Evolutionary conservation across 805 yeast genomes (phyloP).

Genomic region (Pichia sporocuriosa): DNA sequence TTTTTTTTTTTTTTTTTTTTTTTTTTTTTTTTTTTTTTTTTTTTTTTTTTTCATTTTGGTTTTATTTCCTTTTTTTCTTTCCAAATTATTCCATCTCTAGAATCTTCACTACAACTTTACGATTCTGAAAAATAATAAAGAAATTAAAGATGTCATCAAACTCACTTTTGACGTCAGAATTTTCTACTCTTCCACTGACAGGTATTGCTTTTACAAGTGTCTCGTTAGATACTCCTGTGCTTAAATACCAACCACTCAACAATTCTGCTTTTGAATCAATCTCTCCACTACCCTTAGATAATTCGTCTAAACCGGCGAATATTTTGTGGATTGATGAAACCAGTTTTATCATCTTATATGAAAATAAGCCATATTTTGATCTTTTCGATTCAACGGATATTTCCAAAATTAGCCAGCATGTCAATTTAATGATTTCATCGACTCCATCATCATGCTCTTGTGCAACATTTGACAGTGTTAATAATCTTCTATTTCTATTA

Average conservation of each 20-base stretch:
- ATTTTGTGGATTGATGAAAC: conserved; percentile 5
- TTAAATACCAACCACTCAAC: conserved; percentile 9
- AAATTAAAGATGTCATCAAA: background rate
- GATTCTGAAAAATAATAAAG: too few relatives aligned
- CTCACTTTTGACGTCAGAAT: conserved; percentile 6
- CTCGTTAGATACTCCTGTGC: conserved; percentile 8
- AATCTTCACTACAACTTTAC: too few relatives aligned
- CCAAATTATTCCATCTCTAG: background rate
- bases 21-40: background rate
- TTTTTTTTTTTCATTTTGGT: background rate
- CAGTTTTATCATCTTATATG: conserved; percentile 6
- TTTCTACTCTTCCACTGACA: conserved; percentile 1
- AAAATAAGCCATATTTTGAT: conserved; percentile 9
- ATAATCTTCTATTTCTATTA: conserved; percentile 1
- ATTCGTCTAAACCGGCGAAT: conserved; percentile 2
- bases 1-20: background rate
- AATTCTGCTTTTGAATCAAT: conserved; percentile 1
- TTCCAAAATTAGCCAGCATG: conserved; percentile 3
- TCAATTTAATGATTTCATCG: conserved; percentile 4
- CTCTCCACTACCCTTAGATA: conserved; percentile 4
- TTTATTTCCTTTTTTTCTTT: background rate
- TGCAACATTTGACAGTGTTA: conserved; percentile 1
- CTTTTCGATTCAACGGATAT: conserved; percentile 4
- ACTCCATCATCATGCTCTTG: conserved; percentile 8
- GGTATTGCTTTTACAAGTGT: conserved; percentile 9